These are phyloP conservation scores for Xylariaceae sp. DNA, from an alignment of 2,329 filamentous ascomycete species.

Conservation along the genomic window DNA sequence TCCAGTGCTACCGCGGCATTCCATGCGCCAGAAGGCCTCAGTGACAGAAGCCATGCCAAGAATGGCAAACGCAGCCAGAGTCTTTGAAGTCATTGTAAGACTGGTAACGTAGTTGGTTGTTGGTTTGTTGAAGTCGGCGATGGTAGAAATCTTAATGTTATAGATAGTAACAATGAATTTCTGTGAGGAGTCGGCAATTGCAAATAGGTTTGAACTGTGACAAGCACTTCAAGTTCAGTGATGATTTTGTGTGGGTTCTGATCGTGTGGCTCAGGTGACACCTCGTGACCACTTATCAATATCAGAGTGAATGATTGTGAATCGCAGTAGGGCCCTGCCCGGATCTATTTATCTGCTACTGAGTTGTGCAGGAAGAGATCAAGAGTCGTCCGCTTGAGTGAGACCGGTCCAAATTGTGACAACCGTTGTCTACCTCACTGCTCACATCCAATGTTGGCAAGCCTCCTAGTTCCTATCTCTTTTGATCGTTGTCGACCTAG, in stretches of 20 bases:
- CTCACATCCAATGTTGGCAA: background rate
- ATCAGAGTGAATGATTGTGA: background rate
- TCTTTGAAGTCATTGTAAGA: slow-evolving; percentile 32
- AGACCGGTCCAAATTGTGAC: background rate
- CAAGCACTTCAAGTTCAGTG: background rate
- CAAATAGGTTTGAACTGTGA: background rate
- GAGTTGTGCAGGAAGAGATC: background rate
- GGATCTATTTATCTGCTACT: background rate
- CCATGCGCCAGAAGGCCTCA: slow-evolving; percentile 87
- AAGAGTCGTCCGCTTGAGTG: slow-evolving; percentile 3
- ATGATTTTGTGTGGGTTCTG: background rate
- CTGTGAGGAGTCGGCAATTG: background rate
- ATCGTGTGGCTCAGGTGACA: background rate
- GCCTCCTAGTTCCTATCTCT: background rate
- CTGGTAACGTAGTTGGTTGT: background rate
- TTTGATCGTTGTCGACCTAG: background rate
- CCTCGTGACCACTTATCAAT: background rate
- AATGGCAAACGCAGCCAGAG: slow-evolving; percentile 38
- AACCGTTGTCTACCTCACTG: background rate
- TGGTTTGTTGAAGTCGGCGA: background rate
- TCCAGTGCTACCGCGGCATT: slow-evolving; percentile 75
- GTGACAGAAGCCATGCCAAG: slow-evolving; percentile 48
- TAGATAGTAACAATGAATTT: background rate
- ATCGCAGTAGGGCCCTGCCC: background rate
- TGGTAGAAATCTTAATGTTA: background rate